A percentile compares a stretch with the other conserved stretches of the same genome.
Conservation (phyloP, 495 filamentous ascomycete genomes). For the Xylaria palmicola region DNA sequence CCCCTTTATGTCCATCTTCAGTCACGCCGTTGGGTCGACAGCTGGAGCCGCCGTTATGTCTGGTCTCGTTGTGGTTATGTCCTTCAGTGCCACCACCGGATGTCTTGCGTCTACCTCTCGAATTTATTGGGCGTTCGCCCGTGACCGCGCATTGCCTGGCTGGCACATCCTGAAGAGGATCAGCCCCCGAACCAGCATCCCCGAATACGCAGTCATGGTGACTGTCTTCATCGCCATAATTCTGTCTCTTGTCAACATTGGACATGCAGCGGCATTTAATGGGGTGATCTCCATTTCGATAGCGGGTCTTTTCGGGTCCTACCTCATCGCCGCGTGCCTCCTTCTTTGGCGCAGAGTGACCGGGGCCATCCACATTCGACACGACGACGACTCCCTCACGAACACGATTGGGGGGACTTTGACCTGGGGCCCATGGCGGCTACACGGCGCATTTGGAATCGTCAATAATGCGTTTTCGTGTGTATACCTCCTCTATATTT, state of each 20-base stretch:
- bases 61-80: slow-evolving; percentile 37
- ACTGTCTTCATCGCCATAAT: slow-evolving; percentile 38
- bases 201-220: slow-evolving; percentile 37
- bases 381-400: slow-evolving; percentile 16
- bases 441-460: slow-evolving; percentile 39
- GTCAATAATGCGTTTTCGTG: slow-evolving; percentile 41
- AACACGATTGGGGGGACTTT: slow-evolving; percentile 22
- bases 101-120: slow-evolving; percentile 49
- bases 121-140: slow-evolving; percentile 54
- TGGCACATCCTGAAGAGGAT: slow-evolving; percentile 11
- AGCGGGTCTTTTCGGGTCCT: slow-evolving; percentile 43
- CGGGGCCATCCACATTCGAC: slow-evolving; percentile 5
- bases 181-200: slow-evolving; percentile 26
- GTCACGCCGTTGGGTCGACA: slow-evolving; percentile 26
- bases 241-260: slow-evolving; percentile 51
- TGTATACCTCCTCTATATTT: slow-evolving; percentile 34
- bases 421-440: slow-evolving; percentile 44
- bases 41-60: slow-evolving; percentile 35
- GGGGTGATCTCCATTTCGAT: slow-evolving; percentile 46
- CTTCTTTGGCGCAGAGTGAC: slow-evolving; percentile 39
- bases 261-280: slow-evolving; percentile 48
- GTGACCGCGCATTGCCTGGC: slow-evolving; percentile 47
- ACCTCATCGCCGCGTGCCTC: slow-evolving; percentile 40
- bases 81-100: slow-evolving; percentile 33
- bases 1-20: slow-evolving; percentile 51